These are phyloP conservation scores for Solanum bulbocastanum DNA, from an alignment of 257 asterid genomes.

Conservation along the genomic window DNA sequence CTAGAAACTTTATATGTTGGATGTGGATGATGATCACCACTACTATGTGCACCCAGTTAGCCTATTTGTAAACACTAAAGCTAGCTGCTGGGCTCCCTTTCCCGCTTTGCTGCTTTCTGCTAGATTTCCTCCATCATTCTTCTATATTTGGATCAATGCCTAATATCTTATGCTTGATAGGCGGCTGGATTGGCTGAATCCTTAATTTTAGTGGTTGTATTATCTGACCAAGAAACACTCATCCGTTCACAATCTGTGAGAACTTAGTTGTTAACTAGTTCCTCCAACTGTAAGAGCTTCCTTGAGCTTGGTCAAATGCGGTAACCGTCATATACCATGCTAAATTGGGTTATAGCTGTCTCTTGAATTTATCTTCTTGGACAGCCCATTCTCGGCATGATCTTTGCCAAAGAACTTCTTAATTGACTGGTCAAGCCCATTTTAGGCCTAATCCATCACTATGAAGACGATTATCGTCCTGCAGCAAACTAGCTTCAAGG, in stretches of 20 bases:
- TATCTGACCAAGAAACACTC: background rate
- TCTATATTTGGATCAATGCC: no score
- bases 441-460: background rate
- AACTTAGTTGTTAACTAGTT: background rate
- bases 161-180: no score
- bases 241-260: background rate
- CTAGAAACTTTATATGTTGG: no score
- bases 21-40: no score
- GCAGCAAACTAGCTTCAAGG: background rate
- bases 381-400: background rate
- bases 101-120: no score
- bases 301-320: background rate
- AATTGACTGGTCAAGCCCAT: background rate
- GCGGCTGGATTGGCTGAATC: no score
- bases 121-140: no score
- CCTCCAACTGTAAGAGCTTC: background rate
- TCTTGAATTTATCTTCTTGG: background rate
- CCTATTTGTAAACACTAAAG: no score
- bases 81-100: no score
- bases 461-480: background rate
- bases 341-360: background rate
- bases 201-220: no score
- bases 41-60: no score
- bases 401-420: background rate
- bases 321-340: background rate